A percentile compares a stretch with the other conserved stretches of the same genome.
phyloP scores from a whole-genome alignment of 805 yeast species.

The Pichia cabralensis region DNA sequence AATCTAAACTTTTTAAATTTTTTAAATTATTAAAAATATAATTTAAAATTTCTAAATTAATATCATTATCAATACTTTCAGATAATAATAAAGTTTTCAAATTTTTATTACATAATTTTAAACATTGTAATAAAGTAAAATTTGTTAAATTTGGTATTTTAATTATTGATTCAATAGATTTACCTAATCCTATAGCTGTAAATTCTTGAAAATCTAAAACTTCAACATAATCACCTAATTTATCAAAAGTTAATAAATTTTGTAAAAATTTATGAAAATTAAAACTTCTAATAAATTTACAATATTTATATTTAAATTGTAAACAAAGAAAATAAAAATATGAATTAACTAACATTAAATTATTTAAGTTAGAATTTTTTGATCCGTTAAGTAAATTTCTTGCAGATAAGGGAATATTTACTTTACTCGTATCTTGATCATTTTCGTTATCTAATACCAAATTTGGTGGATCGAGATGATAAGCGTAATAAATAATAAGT shows the following conservation, averaged over 20 bases:
- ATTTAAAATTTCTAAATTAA: conserved; percentile 49
- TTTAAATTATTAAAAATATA: conserved; percentile 44
- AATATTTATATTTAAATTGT: conserved; percentile 53
- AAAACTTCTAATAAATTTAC: conserved; percentile 70
- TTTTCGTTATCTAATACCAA: not conserved
- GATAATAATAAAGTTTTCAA: conserved; percentile 71
- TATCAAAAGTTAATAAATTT: conserved; percentile 36
- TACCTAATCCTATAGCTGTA: conserved; percentile 81
- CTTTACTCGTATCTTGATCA: not conserved
- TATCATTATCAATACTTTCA: conserved; percentile 78
- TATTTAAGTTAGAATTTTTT: conserved; percentile 19
- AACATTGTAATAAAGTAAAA: conserved; percentile 54
- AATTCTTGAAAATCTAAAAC: conserved; percentile 81
- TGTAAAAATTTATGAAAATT: conserved; percentile 63
- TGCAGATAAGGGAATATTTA: conserved; percentile 6
- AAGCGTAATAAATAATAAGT: conserved; percentile 23
- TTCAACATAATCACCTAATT: conserved; percentile 53
- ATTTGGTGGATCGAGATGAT: conserved; percentile 18
- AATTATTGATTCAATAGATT: conserved; percentile 82
- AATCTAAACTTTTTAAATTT: conserved; percentile 62
- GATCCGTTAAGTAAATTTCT: conserved; percentile 20
- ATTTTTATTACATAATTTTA: conserved; percentile 48
- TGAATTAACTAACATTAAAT: conserved; percentile 36
- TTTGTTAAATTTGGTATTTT: conserved; percentile 87
- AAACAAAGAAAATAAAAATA: conserved; percentile 48